Base-by-base conservation (phyloP, 176 grass and related monocot species). In the Cenchrus fungigraminus region DNA sequence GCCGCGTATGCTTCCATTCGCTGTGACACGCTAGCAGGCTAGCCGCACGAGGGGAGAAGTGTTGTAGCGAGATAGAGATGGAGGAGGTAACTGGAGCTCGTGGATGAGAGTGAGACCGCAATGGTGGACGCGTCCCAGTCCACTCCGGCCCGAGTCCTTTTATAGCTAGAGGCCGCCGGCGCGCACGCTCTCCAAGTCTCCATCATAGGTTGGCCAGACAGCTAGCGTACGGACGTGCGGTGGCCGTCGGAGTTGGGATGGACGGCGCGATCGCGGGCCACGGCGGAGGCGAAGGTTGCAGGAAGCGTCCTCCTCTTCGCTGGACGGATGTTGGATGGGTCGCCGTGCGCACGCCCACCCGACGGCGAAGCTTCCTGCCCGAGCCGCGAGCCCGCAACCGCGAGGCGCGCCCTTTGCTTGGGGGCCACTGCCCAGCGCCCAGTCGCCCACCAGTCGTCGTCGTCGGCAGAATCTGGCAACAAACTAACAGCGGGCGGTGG, bases 251-350 rank as follows among this genome's bases (percentile, higher is more conserved):
- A n/a, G 8, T 31, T 62, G n/a, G 55, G 69, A 89, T 73, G 22
- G 46, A 40, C 56, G 43, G 80, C 17, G 82, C 47, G 59, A 62
- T 62, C 59, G 59, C 44, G 68, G 53, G 69, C 50, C 68, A 12
- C 59, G 59, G 59, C 9, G 59, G 4, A 63, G 65, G 32, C 4
- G 92, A 86, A 88, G 77, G 59, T 77, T 64, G 87, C 52, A 65
- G 78, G 85, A 89, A 82, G 87, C 78, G 67, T 62, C 73, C 88
- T 89, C 15, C 16, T 64, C 15, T 85, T 13, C 1, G 54, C n/a
- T 59, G 76, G 56, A 78, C 6, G 37, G 37, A 40, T 40, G 37
- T 40, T 40, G 71, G 67, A 43, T 22, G 69, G 69, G 45, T 52
- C 22, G 12, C 61, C 14, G 72, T 25, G 51, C 68, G 51, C 73